Percentiles rank a stretch among this genome's conserved stretches.
phyloP scores from a whole-genome alignment of 192 early-diverging fungal genomes.

The Coemansia sp. region DNA sequence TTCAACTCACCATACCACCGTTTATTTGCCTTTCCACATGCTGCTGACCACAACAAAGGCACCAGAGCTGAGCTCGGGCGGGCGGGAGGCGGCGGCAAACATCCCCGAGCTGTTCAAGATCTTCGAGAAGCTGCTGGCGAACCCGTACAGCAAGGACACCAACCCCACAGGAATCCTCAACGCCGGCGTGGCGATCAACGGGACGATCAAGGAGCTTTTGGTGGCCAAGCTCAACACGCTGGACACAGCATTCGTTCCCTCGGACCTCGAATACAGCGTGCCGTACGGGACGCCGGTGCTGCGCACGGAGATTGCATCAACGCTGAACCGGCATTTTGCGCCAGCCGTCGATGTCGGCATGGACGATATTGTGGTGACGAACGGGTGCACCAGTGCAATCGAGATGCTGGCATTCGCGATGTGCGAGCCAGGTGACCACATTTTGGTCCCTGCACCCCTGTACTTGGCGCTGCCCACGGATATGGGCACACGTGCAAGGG shows the following conservation, averaged over 20 bases:
- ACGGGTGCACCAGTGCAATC: conserved; percentile 69
- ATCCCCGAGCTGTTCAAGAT: conserved; percentile 28
- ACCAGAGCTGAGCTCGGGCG: conserved; percentile 37
- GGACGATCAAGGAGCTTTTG: conserved; percentile 60
- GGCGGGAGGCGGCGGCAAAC: conserved; percentile 23
- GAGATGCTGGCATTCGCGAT: conserved; percentile 64
- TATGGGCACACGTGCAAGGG: conserved; percentile 54
- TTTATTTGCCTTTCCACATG: neutral
- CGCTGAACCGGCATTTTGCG: conserved; percentile 68
- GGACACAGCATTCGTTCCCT: conserved; percentile 13
- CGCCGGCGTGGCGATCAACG: conserved; percentile 78
- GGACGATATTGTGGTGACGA: conserved; percentile 62
- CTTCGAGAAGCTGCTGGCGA: conserved; percentile 15
- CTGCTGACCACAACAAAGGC: conserved; percentile 11
- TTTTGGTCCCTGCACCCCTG: conserved; percentile 73
- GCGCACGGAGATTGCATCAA: conserved; percentile 58
- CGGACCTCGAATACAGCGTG: conserved; percentile 47
- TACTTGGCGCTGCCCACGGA: conserved; percentile 77
- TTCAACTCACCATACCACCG: no score
- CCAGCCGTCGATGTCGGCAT: conserved; percentile 44
- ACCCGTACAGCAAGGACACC: conserved; percentile 40
- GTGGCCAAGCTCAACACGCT: conserved; percentile 54
- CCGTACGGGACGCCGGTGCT: conserved; percentile 60
- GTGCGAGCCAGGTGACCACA: conserved; percentile 68
- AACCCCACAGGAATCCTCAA: conserved; percentile 79